phyloP scores from a whole-genome alignment of 768 basidiomycete species.

The Leccinum imitatum region DNA sequence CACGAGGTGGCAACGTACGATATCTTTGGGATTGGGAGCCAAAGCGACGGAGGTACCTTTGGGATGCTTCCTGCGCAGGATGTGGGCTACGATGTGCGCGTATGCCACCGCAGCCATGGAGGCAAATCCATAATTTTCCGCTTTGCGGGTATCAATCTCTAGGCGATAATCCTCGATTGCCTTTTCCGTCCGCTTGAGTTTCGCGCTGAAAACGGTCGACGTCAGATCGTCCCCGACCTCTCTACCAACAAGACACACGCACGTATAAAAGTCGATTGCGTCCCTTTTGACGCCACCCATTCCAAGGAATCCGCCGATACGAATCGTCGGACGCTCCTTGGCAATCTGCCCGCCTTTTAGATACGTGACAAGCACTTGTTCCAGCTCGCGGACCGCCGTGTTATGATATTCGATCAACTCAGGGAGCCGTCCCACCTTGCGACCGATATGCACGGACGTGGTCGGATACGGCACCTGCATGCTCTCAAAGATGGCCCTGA shows the following conservation, averaged over 20 bases:
- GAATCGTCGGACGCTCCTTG: slow-evolving; percentile 78
- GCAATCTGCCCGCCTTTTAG: slow-evolving; percentile 80
- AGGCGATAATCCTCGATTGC: slow-evolving; percentile 72
- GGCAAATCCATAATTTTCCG: slow-evolving; percentile 91
- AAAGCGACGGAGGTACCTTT: slow-evolving; percentile 70
- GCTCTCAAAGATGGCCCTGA: slow-evolving; percentile 71
- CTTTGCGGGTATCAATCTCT: slow-evolving; percentile 69
- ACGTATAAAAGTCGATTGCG: slow-evolving; percentile 94
- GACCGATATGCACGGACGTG: slow-evolving; percentile 85
- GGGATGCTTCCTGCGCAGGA: slow-evolving; percentile 64
- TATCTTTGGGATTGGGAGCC: slow-evolving; percentile 89
- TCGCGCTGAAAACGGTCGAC: slow-evolving; percentile 32
- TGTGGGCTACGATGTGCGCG: slow-evolving; percentile 80
- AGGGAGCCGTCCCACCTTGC: slow-evolving; percentile 84
- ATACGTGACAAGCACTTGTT: slow-evolving; percentile 85
- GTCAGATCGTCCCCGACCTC: slow-evolving; percentile 6
- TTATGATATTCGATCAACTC: slow-evolving; percentile 92
- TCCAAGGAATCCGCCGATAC: slow-evolving; percentile 76
- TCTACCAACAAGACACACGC: slow-evolving; percentile 30
- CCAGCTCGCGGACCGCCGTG: slow-evolving; percentile 89
- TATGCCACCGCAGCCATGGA: slow-evolving; percentile 88
- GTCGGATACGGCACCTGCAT: slow-evolving; percentile 86
- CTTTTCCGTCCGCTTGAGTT: slow-evolving; percentile 61
- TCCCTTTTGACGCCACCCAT: slow-evolving; percentile 84
- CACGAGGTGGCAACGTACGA: slow-evolving; percentile 40